Conservation (phyloP, 805 yeast species). For the Lipomyces japonicus region DNA sequence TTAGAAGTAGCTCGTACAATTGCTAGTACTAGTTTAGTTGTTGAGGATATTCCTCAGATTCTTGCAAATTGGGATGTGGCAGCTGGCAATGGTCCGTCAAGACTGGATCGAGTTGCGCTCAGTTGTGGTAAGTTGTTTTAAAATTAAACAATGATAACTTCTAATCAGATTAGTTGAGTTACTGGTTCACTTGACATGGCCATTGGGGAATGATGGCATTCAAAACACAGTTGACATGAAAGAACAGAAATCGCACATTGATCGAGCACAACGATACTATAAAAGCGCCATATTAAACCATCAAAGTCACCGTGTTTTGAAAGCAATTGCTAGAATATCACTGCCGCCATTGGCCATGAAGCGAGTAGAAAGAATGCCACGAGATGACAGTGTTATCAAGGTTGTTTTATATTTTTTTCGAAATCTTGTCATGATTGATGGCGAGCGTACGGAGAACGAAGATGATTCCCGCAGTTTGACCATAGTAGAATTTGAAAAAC, state of each 20-base stretch:
- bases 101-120: conserved; percentile 57
- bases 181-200: conserved; percentile 83
- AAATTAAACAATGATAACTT: neutral
- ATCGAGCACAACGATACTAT: conserved; percentile 64
- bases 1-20: conserved; percentile 87
- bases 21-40: conserved; percentile 70
- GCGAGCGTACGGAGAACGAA: conserved; percentile 58
- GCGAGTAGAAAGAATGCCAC: conserved; percentile 54
- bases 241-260: conserved; percentile 54
- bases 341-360: conserved; percentile 54
- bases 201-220: conserved; percentile 57
- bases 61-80: conserved; percentile 64
- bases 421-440: conserved; percentile 74
- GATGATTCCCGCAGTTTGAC: conserved; percentile 66
- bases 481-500: conserved; percentile 56
- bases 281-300: conserved; percentile 62
- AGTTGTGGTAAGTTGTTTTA: conserved; percentile 44
- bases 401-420: conserved; percentile 70
- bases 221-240: conserved; percentile 59
- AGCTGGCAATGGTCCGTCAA: conserved; percentile 31
- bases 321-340: conserved; percentile 66
- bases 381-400: conserved; percentile 70
- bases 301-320: conserved; percentile 58
- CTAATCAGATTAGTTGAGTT: conserved; percentile 51
- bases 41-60: conserved; percentile 69